Evolutionary conservation across 2,329 filamentous ascomycete species (phyloP).

Genomic region (Simplicillium sp.): DNA sequence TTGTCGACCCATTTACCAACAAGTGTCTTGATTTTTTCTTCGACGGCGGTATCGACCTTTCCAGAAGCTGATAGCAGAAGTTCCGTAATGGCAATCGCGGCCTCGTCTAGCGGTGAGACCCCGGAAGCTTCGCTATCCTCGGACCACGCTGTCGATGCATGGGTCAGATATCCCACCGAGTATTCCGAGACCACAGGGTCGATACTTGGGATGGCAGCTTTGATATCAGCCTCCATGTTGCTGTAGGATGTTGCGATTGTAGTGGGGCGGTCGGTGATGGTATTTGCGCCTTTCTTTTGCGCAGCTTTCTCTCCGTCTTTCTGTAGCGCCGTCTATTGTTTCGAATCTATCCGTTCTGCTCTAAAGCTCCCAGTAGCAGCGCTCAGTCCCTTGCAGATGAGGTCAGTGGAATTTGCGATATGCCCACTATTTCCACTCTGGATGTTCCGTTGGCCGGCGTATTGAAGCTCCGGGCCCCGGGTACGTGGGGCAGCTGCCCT

Average conservation of each 20-base stretch:
- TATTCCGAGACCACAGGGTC: slow-evolving; percentile 87
- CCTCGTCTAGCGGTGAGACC: slow-evolving; percentile 73
- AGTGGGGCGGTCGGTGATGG: too few relatives aligned
- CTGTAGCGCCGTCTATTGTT: too few relatives aligned
- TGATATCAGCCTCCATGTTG: slow-evolving; percentile 80
- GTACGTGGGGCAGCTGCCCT: too few relatives aligned
- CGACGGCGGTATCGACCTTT: slow-evolving; percentile 60
- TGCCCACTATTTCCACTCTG: too few relatives aligned
- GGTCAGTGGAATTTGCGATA: too few relatives aligned
- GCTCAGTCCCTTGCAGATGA: too few relatives aligned
- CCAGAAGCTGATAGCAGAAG: slow-evolving; percentile 91
- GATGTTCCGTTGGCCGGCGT: too few relatives aligned
- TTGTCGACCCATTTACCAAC: slow-evolving; percentile 84
- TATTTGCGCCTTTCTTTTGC: too few relatives aligned
- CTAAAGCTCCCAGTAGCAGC: background rate
- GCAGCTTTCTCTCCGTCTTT: too few relatives aligned
- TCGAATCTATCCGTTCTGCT: too few relatives aligned
- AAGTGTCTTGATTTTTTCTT: slow-evolving; percentile 70
- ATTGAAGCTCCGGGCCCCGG: too few relatives aligned
- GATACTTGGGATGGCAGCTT: slow-evolving; percentile 73
- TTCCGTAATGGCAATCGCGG: slow-evolving; percentile 75
- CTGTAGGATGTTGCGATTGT: background rate
- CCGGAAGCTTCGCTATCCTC: slow-evolving; percentile 60
- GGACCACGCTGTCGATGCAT: slow-evolving; percentile 79
- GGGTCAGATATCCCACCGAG: slow-evolving; percentile 85